phyloP scores from a whole-genome alignment of 176 grass and related monocot genomes.

The Canna indica region DNA sequence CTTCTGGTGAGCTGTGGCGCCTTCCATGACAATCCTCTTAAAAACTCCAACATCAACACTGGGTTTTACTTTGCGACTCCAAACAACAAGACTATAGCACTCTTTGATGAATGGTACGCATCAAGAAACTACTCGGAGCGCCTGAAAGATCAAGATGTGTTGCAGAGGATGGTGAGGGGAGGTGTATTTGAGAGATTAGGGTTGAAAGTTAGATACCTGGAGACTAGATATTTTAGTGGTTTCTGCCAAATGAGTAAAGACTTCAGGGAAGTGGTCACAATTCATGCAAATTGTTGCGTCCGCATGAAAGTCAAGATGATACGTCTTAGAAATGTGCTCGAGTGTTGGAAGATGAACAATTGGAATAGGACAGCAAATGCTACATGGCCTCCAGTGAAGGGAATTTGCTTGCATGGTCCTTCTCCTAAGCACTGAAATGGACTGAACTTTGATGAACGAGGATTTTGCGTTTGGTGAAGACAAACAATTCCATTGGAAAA shows the following conservation, averaged over 20 bases:
- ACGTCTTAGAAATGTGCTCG: not conserved
- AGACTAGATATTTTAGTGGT: constrained; percentile 6
- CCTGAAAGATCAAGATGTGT: constrained; percentile 11
- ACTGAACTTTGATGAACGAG: too few relatives aligned
- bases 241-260: constrained; percentile 13
- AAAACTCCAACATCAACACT: constrained; percentile 11
- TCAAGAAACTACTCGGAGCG: not conserved
- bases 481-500: too few relatives aligned
- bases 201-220: constrained; percentile 7
- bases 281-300: constrained; percentile 10
- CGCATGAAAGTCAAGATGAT: not conserved
- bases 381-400: not conserved
- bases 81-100: not conserved
- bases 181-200: constrained; percentile 1
- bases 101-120: constrained; percentile 15
- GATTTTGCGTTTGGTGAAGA: too few relatives aligned
- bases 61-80: not conserved
- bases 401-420: not conserved
- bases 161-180: not conserved
- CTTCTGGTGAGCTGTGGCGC: not conserved
- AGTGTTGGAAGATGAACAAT: constrained; percentile 1
- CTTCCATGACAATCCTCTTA: not conserved
- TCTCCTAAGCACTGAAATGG: not conserved
- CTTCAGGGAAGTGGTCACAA: constrained; percentile 1
- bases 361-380: not conserved